phyloP scores from a whole-genome alignment of 75 land plant species.

The Picea glauca region DNA sequence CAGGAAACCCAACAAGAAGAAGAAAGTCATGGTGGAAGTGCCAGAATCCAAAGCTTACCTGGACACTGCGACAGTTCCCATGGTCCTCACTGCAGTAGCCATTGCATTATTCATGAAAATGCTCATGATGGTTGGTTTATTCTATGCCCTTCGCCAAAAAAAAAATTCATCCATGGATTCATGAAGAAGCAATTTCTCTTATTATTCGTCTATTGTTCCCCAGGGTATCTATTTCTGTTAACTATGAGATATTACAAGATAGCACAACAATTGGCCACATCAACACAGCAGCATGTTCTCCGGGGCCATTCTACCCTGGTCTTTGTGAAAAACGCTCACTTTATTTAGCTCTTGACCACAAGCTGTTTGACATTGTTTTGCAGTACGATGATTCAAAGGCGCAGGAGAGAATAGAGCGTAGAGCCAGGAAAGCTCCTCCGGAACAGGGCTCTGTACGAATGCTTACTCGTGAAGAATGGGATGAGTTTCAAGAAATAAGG shows the following conservation, averaged over 20 bases:
- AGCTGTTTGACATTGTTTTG: not conserved
- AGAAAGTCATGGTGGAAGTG: constrained; percentile 41
- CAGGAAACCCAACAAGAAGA: constrained; percentile 19
- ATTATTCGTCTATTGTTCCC: not conserved
- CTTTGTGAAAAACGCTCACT: not conserved
- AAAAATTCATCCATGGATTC: not conserved
- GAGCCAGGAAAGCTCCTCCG: constrained; percentile 57
- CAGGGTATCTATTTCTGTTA: not conserved
- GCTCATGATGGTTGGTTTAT: constrained; percentile 65
- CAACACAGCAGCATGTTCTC: not conserved
- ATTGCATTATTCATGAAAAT: constrained; percentile 59
- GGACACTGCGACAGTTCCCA: constrained; percentile 62
- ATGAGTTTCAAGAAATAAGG: constrained; percentile 66
- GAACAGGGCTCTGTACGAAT: constrained; percentile 71
- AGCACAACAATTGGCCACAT: no score
- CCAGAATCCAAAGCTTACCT: constrained; percentile 38
- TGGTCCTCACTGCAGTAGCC: constrained; percentile 45
- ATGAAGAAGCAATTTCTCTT: not conserved
- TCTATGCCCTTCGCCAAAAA: not conserved
- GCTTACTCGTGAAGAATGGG: constrained; percentile 82
- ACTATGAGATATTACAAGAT: not conserved
- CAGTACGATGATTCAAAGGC: constrained; percentile 70
- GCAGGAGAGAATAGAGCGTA: constrained; percentile 61
- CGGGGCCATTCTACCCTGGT: not conserved
- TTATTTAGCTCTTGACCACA: not conserved